Conservation (phyloP, 1,139 yeast species). For the Saccharomyces hybrid region DNA sequence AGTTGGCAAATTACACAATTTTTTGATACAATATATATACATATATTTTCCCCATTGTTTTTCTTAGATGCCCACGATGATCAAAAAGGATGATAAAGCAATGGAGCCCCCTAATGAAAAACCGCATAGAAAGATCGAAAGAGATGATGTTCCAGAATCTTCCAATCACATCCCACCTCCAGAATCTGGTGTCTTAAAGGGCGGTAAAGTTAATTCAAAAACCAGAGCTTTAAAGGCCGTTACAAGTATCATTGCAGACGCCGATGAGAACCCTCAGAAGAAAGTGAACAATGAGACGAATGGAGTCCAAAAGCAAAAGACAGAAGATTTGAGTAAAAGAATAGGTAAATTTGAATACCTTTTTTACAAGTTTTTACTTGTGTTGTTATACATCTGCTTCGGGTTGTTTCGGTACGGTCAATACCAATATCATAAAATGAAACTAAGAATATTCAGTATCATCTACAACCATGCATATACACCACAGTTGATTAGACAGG, state of each 20-base stretch:
- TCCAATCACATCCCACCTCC: slow-evolving; percentile 19
- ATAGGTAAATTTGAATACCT: slow-evolving; percentile 17
- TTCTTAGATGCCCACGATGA: neutral
- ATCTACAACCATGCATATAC: slow-evolving; percentile 76
- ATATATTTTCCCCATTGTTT: neutral
- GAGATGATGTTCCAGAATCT: slow-evolving; percentile 4
- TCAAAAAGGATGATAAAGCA: neutral
- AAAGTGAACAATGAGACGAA: slow-evolving; percentile 2
- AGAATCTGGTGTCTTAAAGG: slow-evolving; percentile 10
- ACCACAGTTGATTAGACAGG: slow-evolving; percentile 81
- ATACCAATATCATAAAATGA: slow-evolving; percentile 46
- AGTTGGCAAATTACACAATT: neutral
- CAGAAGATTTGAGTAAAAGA: slow-evolving; percentile 2
- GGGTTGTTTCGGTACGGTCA: slow-evolving; percentile 49
- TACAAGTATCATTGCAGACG: slow-evolving; percentile 9
- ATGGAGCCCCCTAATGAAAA: slow-evolving; percentile 7
- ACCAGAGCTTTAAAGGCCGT: slow-evolving; percentile 17
- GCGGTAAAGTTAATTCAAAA: slow-evolving; percentile 13
- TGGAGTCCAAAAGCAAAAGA: slow-evolving; percentile 4
- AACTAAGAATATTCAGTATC: slow-evolving; percentile 52
- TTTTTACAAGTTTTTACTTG: slow-evolving; percentile 41
- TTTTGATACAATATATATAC: neutral
- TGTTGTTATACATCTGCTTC: slow-evolving; percentile 48
- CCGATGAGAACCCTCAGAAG: slow-evolving; percentile 6
- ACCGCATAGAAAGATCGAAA: slow-evolving; percentile 6